Percentiles rank a stretch among this genome's conserved stretches.
Conservation (phyloP, 1,284 basidiomycete genomes). For the Leccinum subrobustum region DNA sequence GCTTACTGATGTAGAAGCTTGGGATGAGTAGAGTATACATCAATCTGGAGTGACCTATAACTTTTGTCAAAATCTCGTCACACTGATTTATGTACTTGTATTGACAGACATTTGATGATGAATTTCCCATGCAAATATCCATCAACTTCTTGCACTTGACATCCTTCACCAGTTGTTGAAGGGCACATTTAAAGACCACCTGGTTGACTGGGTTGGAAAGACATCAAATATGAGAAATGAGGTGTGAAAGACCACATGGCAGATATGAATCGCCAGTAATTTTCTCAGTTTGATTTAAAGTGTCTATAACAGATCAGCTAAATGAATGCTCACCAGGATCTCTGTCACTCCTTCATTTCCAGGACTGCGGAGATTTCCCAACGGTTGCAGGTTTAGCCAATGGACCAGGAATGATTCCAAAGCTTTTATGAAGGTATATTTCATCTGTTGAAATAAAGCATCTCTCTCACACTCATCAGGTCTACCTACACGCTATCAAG, state of each 20-base stretch:
- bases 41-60: background rate
- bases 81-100: background rate
- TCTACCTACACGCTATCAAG: background rate
- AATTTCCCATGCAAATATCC: background rate
- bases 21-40: background rate
- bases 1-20: background rate
- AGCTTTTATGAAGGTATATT: constrained; percentile 13
- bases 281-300: background rate
- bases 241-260: background rate
- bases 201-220: background rate
- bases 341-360: constrained; percentile 2
- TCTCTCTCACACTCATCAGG: background rate
- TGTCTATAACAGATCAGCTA: background rate
- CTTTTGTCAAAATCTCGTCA: background rate
- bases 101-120: background rate
- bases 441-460: background rate
- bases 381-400: constrained; percentile 7
- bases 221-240: background rate
- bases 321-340: constrained; percentile 4
- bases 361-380: constrained; percentile 2
- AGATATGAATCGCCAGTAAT: background rate
- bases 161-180: constrained; percentile 1
- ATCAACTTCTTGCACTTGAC: background rate
- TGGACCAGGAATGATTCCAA: constrained; percentile 15
- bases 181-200: background rate